These are phyloP conservation scores for Ganoderma leucocontextum DNA, from an alignment of 1,284 basidiomycete species.

Conservation along the genomic window DNA sequence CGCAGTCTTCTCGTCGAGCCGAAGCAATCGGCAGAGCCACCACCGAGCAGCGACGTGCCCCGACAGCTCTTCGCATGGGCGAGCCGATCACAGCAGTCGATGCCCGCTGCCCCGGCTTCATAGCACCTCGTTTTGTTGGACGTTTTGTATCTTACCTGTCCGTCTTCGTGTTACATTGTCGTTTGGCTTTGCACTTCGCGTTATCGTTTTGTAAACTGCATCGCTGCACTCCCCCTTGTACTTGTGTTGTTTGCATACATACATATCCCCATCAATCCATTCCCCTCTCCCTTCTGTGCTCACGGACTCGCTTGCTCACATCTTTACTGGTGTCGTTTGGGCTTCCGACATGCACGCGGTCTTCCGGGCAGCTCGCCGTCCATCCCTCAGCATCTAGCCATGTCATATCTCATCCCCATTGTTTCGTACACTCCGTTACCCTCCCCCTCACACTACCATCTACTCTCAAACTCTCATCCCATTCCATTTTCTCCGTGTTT, in stretches of 20 bases:
- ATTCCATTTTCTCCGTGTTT: conserved; percentile 7
- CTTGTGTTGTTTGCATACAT: conserved; percentile 17
- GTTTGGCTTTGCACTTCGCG: conserved; percentile 13
- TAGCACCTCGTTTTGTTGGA: conserved; percentile 11
- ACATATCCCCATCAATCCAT: conserved; percentile 6
- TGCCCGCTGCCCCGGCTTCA: conserved; percentile 23
- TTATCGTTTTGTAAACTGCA: conserved; percentile 35
- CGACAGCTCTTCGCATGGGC: conserved; percentile 81
- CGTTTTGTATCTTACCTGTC: conserved; percentile 20
- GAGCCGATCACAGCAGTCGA: conserved; percentile 53
- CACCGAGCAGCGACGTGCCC: conserved; percentile 69
- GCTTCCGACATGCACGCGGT: neutral
- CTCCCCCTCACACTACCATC: conserved; percentile 2
- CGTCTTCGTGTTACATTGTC: neutral
- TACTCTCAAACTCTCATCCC: conserved; percentile 4
- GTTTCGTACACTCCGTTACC: neutral
- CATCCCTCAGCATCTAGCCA: conserved; percentile 3
- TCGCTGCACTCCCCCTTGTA: conserved; percentile 18
- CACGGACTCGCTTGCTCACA: conserved; percentile 16
- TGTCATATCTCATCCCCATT: conserved; percentile 1
- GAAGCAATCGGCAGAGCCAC: conserved; percentile 74
- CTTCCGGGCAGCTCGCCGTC: neutral
- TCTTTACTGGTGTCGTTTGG: conserved; percentile 8
- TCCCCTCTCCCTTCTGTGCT: conserved; percentile 14
- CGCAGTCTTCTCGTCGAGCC: conserved; percentile 85